These are phyloP conservation scores for Lasiosphaeris hirsuta DNA, from an alignment of 495 filamentous ascomycete genomes.

Conservation along the genomic window DNA sequence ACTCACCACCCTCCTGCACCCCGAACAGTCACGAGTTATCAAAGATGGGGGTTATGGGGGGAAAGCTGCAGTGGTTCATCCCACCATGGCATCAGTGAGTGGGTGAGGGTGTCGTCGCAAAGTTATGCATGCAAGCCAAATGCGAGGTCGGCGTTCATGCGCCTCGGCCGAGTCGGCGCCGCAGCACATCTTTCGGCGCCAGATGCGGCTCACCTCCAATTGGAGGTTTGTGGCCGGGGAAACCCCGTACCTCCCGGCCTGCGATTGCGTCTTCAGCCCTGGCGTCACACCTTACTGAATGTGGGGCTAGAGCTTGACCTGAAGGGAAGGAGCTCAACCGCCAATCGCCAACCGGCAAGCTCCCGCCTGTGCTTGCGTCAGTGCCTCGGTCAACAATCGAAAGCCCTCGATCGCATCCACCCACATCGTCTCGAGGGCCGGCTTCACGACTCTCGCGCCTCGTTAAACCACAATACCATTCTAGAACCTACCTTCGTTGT, in stretches of 20 bases:
- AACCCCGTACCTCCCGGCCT: neutral
- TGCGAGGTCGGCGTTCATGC: neutral
- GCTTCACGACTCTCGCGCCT: too few species aligned
- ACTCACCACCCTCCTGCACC: too few species aligned
- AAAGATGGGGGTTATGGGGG: too few species aligned
- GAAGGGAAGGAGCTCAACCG: neutral
- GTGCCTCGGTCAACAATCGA: neutral
- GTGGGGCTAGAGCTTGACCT: neutral
- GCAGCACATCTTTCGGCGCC: neutral
- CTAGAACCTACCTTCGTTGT: too few species aligned
- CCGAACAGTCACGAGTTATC: too few species aligned
- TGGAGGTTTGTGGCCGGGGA: neutral
- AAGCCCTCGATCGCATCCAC: too few species aligned
- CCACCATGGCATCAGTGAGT: too few species aligned
- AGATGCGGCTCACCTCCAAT: conserved; percentile 5
- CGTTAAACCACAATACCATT: too few species aligned
- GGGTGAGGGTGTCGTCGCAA: neutral
- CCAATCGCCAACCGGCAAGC: conserved; percentile 4
- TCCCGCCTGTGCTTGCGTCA: conserved; percentile 9
- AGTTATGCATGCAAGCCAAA: neutral
- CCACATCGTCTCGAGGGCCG: too few species aligned
- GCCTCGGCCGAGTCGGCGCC: neutral
- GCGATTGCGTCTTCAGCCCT: neutral
- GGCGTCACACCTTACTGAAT: neutral
- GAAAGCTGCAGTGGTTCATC: too few species aligned